Evolutionary conservation across 2,329 filamentous ascomycete species (phyloP).

Genomic region (Trichoderma pleuroti): DNA sequence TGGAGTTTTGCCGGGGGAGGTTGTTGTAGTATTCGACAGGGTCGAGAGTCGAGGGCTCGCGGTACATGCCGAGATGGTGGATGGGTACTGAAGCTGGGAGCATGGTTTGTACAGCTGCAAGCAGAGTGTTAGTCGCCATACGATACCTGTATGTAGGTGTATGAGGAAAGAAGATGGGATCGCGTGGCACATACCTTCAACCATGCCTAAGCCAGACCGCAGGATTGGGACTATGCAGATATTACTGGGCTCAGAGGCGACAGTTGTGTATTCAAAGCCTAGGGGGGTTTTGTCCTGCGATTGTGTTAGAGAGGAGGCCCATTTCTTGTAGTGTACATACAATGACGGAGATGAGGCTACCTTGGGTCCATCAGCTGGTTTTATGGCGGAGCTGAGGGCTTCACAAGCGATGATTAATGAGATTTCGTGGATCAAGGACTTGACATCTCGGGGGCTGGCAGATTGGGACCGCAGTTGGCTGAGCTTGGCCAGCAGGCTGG

Average conservation of each 20-base stretch:
- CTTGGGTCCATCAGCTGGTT: conserved; percentile 55
- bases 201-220: conserved; percentile 87
- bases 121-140: conserved; percentile 17
- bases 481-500: conserved; percentile 83
- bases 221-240: conserved; percentile 88
- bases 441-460: conserved; percentile 71
- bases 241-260: conserved; percentile 58
- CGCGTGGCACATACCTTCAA: conserved; percentile 58
- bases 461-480: conserved; percentile 77
- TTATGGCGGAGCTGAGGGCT: conserved; percentile 65
- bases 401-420: conserved; percentile 77
- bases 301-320: not conserved
- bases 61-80: conserved; percentile 93
- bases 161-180: not conserved
- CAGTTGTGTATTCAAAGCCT: conserved; percentile 68
- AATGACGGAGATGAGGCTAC: too few relatives aligned
- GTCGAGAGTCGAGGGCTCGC: conserved; percentile 79
- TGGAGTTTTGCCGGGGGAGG: conserved; percentile 67
- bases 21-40: conserved; percentile 99
- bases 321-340: not conserved
- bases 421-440: conserved; percentile 81
- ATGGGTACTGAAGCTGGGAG: conserved; percentile 77
- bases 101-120: conserved; percentile 69
- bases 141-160: not conserved
- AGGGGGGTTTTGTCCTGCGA: conserved; percentile 72